Percentiles rank a stretch among this genome's conserved stretches.
phyloP scores from a whole-genome alignment of 345 rosid species.

The Barbarea vulgaris region DNA sequence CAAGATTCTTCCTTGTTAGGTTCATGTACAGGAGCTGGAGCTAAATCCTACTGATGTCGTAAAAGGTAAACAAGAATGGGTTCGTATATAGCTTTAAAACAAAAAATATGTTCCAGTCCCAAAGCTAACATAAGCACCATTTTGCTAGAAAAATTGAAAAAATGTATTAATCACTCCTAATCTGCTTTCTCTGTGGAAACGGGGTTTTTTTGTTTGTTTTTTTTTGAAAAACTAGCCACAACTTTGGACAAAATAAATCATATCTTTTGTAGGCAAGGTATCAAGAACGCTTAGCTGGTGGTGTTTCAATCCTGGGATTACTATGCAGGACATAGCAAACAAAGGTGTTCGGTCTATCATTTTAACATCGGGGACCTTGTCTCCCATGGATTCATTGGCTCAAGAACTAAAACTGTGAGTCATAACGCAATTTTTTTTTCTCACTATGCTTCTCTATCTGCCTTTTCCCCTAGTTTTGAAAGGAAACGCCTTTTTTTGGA shows the following conservation, averaged over 20 bases:
- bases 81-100: constrained; percentile 18
- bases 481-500: constrained; percentile 25
- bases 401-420: constrained; percentile 87
- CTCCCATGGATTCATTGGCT: constrained; percentile 94
- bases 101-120: background rate
- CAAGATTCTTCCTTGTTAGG: constrained; percentile 48
- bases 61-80: constrained; percentile 55
- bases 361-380: constrained; percentile 95
- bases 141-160: constrained; percentile 1
- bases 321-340: constrained; percentile 78
- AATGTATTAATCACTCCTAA: background rate
- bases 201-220: no score
- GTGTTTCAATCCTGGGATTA: constrained; percentile 98
- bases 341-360: constrained; percentile 85
- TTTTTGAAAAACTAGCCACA: constrained; percentile 8
- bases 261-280: constrained; percentile 63
- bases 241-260: background rate
- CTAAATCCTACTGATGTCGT: constrained; percentile 52
- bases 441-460: constrained; percentile 14
- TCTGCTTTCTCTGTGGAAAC: constrained; percentile 9
- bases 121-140: constrained; percentile 10
- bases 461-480: constrained; percentile 34
- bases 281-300: constrained; percentile 96
- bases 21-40: constrained; percentile 84
- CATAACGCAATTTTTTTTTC: constrained; percentile 16